Base-by-base conservation (phyloP, 352 stramenopile species). In the Pythium volutum region DNA sequence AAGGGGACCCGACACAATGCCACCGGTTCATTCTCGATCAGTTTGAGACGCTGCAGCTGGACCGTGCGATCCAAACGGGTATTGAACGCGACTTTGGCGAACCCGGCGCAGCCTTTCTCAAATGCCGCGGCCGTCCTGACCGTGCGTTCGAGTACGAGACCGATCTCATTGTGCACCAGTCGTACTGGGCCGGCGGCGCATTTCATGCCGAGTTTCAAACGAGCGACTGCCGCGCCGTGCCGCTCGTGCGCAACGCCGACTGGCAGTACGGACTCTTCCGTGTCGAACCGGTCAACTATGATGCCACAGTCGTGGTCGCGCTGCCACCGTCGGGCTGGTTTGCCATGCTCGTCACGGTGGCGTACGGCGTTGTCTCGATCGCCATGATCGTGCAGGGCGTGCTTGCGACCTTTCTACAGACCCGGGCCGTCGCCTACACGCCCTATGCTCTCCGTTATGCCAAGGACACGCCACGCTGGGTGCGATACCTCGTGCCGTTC, bases 401-500 rank as follows among this genome's bases (percentile, higher is more conserved):
- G 14, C 3, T 71, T 5, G 43, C 48, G 6, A 46, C 62, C 1
- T 33, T 71, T 14, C 3, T 58, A 15, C 75, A 76, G 27, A 67
- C 70, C 16, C 66, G 48, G 3, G 3, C 75, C 77, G 63, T 64
- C 2, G 1, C 20, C 5, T 74, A 74, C 47, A 16, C 71, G 11
- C 63, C 67, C 2, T 22, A 67, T 59, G 83, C 11, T 76, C n/a
- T 80, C 29, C 73, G 79, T 0, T 87, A 77, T 53, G n/a, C n/a
- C n/a, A 38, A 36, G 12, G 64, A 73, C 6, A 48, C 73, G 4
- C 53, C 61, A 8, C 45, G 60, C 26, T 62, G 66, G 16, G n/a
- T 86, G 23, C 61, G 61, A 23, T 87, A 81, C 41, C 23, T 87
- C 8, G 20, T 84, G 11, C 77, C 76, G 14, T 81, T 76, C 55